Evolutionary conservation across 805 yeast species (phyloP).

Genomic region (Yarrowia divulgata): DNA sequence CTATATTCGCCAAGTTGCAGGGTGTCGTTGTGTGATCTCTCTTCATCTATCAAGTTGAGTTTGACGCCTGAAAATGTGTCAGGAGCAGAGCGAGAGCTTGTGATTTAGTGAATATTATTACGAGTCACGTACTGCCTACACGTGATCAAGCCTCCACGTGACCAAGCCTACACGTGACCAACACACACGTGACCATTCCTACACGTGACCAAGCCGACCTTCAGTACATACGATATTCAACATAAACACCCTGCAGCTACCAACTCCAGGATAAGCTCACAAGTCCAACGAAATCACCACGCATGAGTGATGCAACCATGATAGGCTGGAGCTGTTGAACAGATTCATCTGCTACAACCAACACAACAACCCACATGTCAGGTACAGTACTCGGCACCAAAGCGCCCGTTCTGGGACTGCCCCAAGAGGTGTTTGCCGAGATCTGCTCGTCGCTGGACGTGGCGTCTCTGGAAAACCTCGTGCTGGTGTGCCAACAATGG

Average conservation of each 20-base stretch:
- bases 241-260: neutral
- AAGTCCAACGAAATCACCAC: slow-evolving; percentile 24
- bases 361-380: slow-evolving; percentile 9
- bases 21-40: too few species aligned
- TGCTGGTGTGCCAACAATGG: slow-evolving; percentile 35
- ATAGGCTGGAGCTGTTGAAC: slow-evolving; percentile 10
- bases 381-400: slow-evolving; percentile 13
- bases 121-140: too few species aligned
- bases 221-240: too few species aligned
- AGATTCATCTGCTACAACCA: neutral
- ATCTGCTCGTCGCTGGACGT: slow-evolving; percentile 36
- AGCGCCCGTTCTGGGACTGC: slow-evolving; percentile 29
- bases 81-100: too few species aligned
- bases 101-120: too few species aligned
- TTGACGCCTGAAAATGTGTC: neutral
- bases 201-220: too few species aligned
- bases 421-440: slow-evolving; percentile 36
- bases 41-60: neutral
- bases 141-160: too few species aligned
- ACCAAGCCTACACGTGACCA: too few species aligned
- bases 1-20: too few species aligned
- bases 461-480: slow-evolving; percentile 15
- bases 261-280: neutral
- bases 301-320: slow-evolving; percentile 34
- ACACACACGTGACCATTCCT: too few species aligned